Evolutionary conservation across 1,284 basidiomycete species (phyloP).

Genomic region (Apiotrichum akiyoshidainum): DNA sequence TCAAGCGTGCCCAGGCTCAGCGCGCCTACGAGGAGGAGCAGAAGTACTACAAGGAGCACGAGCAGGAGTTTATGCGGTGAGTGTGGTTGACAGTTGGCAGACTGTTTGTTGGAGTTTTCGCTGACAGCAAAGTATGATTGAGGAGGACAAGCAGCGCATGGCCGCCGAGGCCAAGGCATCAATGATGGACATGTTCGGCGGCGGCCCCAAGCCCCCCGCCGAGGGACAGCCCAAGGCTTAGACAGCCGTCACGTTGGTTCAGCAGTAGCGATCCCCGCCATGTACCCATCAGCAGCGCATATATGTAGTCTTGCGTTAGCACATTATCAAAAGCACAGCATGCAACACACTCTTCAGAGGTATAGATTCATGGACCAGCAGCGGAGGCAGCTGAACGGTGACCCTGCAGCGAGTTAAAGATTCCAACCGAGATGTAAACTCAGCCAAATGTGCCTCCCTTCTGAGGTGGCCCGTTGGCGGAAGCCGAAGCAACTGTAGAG

Average conservation of each 20-base stretch:
- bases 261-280: neutral
- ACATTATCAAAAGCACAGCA: constrained; percentile 1
- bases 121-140: constrained; percentile 51
- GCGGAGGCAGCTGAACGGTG: neutral
- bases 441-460: too few species aligned
- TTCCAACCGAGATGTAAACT: too few species aligned
- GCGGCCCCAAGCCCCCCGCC: constrained; percentile 14
- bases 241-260: neutral
- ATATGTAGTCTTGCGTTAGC: neutral
- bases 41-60: constrained; percentile 78
- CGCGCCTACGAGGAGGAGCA: constrained; percentile 79
- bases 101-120: too few species aligned
- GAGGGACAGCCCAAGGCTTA: constrained; percentile 1
- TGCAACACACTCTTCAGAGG: constrained; percentile 3
- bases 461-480: too few species aligned
- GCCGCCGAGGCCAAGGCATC: constrained; percentile 58
- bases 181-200: constrained; percentile 52
- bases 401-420: neutral
- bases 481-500: too few species aligned
- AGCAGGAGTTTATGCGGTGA: constrained; percentile 69
- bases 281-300: neutral
- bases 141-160: constrained; percentile 73
- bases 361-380: neutral
- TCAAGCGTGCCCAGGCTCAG: constrained; percentile 83
- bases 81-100: constrained; percentile 30